phyloP scores from a whole-genome alignment of 129 eudicot genomes.

The sunflower (Helianthus annuus) region DNA sequence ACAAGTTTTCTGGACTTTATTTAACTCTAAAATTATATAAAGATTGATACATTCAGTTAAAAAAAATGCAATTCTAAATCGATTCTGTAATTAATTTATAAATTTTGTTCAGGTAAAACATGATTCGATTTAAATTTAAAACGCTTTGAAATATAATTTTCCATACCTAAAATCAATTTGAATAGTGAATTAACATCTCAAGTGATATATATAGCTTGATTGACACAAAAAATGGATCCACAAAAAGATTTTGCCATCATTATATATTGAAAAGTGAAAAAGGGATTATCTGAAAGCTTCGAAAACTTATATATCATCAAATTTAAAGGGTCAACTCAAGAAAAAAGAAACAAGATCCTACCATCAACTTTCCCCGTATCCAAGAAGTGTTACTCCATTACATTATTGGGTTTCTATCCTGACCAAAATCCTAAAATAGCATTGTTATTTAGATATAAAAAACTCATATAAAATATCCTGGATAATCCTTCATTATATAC shows the following conservation, averaged over 20 bases:
- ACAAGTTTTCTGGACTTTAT: no score
- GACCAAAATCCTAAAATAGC: not conserved
- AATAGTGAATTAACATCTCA: not conserved
- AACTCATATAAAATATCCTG: no score
- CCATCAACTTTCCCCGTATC: slow-evolving; percentile 34
- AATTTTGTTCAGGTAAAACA: no score
- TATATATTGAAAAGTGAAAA: slow-evolving; percentile 23
- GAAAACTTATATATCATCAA: slow-evolving; percentile 13
- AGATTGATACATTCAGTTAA: no score
- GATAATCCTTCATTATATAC: no score
- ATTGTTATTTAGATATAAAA: no score
- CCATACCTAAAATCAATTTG: not conserved
- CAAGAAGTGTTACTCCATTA: slow-evolving; percentile 2
- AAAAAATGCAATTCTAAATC: no score
- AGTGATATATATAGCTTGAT: not conserved
- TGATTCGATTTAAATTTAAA: no score
- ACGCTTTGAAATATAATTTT: no score
- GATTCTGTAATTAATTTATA: no score
- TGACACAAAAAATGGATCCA: slow-evolving; percentile 16
- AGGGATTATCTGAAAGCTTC: slow-evolving; percentile 28
- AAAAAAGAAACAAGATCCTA: slow-evolving; percentile 21
- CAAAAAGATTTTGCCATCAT: slow-evolving; percentile 33
- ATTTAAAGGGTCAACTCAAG: slow-evolving; percentile 28
- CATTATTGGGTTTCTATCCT: not conserved
- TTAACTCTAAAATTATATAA: no score